A percentile compares a stretch with the other conserved stretches of the same genome.
Conservation (phyloP, 169 alveolate species). For the Theileria luwenshuni region DNA sequence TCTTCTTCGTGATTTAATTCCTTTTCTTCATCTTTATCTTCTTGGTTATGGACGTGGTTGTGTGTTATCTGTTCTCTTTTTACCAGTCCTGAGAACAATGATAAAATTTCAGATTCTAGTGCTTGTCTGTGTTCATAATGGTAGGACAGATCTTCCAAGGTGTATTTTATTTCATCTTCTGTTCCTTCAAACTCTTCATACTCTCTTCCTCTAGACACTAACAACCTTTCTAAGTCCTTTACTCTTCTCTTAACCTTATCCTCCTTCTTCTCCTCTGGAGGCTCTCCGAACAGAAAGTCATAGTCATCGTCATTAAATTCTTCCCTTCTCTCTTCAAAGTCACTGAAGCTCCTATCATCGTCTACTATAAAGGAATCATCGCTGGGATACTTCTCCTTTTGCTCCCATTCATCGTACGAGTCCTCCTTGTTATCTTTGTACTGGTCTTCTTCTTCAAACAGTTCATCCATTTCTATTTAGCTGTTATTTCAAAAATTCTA, state of each 20-base stretch:
- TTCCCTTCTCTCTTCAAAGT: conserved; percentile 13
- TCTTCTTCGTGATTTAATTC: background rate
- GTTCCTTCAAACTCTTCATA: conserved; percentile 41
- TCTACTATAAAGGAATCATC: conserved; percentile 54
- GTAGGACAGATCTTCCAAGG: conserved; percentile 18
- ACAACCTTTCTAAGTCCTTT: conserved; percentile 58
- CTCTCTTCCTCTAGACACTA: conserved; percentile 32
- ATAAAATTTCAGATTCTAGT: conserved; percentile 52
- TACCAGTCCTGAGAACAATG: conserved; percentile 55
- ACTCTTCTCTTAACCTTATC: conserved; percentile 43
- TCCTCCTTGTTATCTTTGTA: conserved; percentile 29
- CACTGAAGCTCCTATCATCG: conserved; percentile 19
- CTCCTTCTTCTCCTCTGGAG: conserved; percentile 16
- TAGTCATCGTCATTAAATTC: conserved; percentile 31
- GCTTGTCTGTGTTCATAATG: conserved; percentile 53
- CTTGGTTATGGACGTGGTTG: conserved; percentile 3
- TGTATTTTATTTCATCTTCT: conserved; percentile 32
- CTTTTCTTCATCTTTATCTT: background rate
- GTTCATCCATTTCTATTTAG: conserved; percentile 30
- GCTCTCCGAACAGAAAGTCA: conserved; percentile 56
- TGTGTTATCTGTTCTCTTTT: conserved; percentile 46
- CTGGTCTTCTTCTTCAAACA: background rate
- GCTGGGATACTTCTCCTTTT: background rate
- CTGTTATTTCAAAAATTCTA: too few relatives aligned
- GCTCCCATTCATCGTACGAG: conserved; percentile 3